Conservation (phyloP, 2,329 filamentous ascomycete genomes). For the Acrocalymma vagum region DNA sequence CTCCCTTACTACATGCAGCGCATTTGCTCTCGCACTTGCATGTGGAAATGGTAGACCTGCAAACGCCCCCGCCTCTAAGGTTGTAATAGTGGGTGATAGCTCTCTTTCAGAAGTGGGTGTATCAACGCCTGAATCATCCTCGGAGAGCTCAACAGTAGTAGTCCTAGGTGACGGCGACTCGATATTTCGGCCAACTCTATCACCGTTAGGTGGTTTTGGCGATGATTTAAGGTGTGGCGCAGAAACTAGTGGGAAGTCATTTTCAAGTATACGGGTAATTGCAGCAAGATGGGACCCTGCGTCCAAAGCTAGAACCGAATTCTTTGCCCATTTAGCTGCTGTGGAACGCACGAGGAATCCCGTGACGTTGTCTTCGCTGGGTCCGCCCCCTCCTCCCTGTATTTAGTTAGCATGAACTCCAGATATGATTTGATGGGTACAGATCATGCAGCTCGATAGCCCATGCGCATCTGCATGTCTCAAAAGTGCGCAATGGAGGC, state of each 20-base stretch:
- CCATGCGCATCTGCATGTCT: not conserved
- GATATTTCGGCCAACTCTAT: conserved; percentile 15
- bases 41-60: conserved; percentile 76
- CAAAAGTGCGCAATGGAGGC: no score
- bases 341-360: conserved; percentile 87
- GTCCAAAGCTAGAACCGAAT: conserved; percentile 90
- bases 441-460: no score
- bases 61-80: conserved; percentile 75
- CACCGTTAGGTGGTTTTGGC: conserved; percentile 24
- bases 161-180: conserved; percentile 38
- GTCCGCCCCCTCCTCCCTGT: conserved; percentile 89
- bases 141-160: conserved; percentile 25
- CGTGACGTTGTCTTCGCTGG: conserved; percentile 87
- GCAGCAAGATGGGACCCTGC: conserved; percentile 88
- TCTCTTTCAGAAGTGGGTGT: conserved; percentile 37
- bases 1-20: conserved; percentile 77
- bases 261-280: conserved; percentile 80
- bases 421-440: no score
- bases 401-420: conserved; percentile 15
- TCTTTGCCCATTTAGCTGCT: conserved; percentile 78
- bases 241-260: conserved; percentile 57
- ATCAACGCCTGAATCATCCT: conserved; percentile 38
- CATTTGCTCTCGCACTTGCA: conserved; percentile 76
- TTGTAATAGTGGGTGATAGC: conserved; percentile 57
- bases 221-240: conserved; percentile 17